Evolutionary conservation across 768 basidiomycete species (phyloP), one percentile per base, ranked within the genome.

Genomic region (Hygrocybe punicea): DNA sequence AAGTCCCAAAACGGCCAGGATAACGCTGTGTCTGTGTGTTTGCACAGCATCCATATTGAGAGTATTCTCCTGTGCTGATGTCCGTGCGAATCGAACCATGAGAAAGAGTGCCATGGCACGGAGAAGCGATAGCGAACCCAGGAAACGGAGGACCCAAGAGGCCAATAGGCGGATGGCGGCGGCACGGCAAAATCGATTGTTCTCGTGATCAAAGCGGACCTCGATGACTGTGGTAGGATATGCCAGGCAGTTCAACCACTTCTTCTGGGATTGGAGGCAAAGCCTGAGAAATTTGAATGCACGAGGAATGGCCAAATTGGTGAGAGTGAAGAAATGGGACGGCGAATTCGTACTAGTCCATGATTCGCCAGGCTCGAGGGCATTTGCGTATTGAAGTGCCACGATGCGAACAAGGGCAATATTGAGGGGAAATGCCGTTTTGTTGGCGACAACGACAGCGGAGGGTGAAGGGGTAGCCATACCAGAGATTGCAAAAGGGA

Each of bases 401-500:
- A 45, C 51, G 46, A 58, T 25, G 34, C 40, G 34, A 46, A 46
- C 53, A 17, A 58, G 36, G 33, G 51, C 57, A 21, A 58, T 49
- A 46, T 58, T 58, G 44, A 58, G 42, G n/a, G 57, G 57, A 37
- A 58, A 58, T 1, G 57, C 52, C 13, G 57, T 58, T 44, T 29
- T 44, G 19, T 58, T 58, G 51, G 53, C 35, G 45, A 58, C 37
- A 40, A 53, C 29, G 21, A 58, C 48, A 33, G 37, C 24, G n/a
- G 57, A 53, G 16, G 45, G 8, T 4, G 29, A 29, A 29, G 4
- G 29, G 29, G 29, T 29, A 29, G 8, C 29, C 29, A 29, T 29
- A 29, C 29, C 8, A 29, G n/a, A n/a, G n/a, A n/a, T n/a, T n/a
- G n/a, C n/a, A n/a, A n/a, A n/a, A n/a, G 29, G 29, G 29, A 29